A percentile compares a stretch with the other conserved stretches of the same genome.
Conservation (phyloP, 441 rosid genomes). For the Omphalea diandra region DNA sequence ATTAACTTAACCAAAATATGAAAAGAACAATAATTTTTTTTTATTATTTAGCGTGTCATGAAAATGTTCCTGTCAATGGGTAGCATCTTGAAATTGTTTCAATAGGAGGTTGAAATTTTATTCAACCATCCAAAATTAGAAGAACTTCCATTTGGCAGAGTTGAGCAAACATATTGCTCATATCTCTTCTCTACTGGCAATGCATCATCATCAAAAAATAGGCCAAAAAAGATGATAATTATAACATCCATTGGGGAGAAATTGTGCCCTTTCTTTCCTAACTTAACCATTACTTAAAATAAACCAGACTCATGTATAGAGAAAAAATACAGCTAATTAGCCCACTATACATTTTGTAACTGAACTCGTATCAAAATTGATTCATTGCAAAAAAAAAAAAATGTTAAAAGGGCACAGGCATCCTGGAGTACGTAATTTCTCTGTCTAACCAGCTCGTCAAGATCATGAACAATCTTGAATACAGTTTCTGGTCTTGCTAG, state of each 20-base stretch:
- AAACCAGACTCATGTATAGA: background rate
- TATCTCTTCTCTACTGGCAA: no score
- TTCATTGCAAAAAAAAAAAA: background rate
- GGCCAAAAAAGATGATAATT: background rate
- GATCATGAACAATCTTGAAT: constrained; percentile 91
- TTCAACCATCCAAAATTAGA: no score
- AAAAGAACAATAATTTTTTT: no score
- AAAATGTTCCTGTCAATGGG: no score
- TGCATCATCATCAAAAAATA: no score
- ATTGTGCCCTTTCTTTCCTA: background rate
- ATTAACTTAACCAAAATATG: no score
- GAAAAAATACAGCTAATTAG: constrained; percentile 1
- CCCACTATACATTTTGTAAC: constrained; percentile 15
- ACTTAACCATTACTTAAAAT: background rate
- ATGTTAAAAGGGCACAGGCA: constrained; percentile 46
- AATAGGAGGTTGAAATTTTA: no score
- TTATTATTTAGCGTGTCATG: no score
- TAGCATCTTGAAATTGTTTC: no score
- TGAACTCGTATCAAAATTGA: constrained; percentile 18
- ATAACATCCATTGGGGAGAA: background rate
- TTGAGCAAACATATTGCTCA: no score
- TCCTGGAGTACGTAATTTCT: constrained; percentile 58
- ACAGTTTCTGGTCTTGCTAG: constrained; percentile 91
- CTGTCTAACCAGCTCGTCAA: constrained; percentile 80
- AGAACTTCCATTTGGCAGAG: no score